Evolutionary conservation across 495 filamentous ascomycete genomes (phyloP).

Genomic region (Aspergillus cristatus): DNA sequence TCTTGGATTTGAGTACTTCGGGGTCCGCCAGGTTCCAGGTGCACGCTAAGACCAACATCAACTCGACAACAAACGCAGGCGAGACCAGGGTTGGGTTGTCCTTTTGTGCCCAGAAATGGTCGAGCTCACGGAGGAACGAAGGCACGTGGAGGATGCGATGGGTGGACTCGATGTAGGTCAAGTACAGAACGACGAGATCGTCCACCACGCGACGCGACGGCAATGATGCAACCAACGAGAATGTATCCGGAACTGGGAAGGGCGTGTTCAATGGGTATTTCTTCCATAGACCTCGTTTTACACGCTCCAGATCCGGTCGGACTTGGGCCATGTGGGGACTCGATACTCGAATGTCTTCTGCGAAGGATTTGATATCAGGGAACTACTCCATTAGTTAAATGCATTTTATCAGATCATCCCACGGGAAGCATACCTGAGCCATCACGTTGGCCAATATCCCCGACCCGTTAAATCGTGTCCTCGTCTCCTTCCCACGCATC

Average conservation of each 20-base stretch:
- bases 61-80: slow-evolving; percentile 44
- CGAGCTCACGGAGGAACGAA: slow-evolving; percentile 46
- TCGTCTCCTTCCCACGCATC: slow-evolving; percentile 36
- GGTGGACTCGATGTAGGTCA: slow-evolving; percentile 45
- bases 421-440: slow-evolving; percentile 25
- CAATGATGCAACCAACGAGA: slow-evolving; percentile 23
- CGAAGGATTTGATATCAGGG: slow-evolving; percentile 32
- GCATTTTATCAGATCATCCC: background rate
- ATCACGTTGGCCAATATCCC: slow-evolving; percentile 37
- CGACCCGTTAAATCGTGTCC: slow-evolving; percentile 33
- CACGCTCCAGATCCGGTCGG: slow-evolving; percentile 26
- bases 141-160: slow-evolving; percentile 52
- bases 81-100: slow-evolving; percentile 21
- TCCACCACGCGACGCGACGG: slow-evolving; percentile 40
- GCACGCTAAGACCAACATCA: slow-evolving; percentile 58
- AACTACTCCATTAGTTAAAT: slow-evolving; percentile 25
- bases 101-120: slow-evolving; percentile 34
- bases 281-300: slow-evolving; percentile 29
- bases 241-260: slow-evolving; percentile 23
- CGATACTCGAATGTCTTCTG: slow-evolving; percentile 29
- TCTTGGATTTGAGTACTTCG: slow-evolving; percentile 36
- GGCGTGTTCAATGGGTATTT: slow-evolving; percentile 22
- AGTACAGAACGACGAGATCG: slow-evolving; percentile 41
- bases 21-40: slow-evolving; percentile 38
- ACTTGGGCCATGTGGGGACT: slow-evolving; percentile 30